Percentiles rank a stretch among this genome's conserved stretches.
phyloP scores from a whole-genome alignment of 2,329 filamentous ascomycete genomes.

The Neoarthrinium moseri region DNA sequence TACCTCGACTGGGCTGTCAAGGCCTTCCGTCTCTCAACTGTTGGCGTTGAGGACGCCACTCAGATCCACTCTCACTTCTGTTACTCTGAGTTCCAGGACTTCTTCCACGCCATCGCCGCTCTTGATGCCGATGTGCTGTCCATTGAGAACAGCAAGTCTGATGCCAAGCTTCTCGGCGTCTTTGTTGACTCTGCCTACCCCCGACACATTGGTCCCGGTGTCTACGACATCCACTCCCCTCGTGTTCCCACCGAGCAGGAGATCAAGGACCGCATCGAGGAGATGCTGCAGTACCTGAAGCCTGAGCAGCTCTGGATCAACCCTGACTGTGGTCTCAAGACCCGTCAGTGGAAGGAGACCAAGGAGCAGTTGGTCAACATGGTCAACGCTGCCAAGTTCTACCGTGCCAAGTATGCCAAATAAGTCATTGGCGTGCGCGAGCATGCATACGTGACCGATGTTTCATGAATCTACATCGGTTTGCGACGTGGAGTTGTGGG shows the following conservation, averaged over 20 bases:
- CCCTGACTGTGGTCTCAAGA: slow-evolving; percentile 99
- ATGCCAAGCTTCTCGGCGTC: slow-evolving; percentile 98
- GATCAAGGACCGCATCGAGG: slow-evolving; percentile 95
- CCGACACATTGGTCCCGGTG: slow-evolving; percentile 97
- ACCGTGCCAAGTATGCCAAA: slow-evolving; percentile 84
- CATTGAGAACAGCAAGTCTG: slow-evolving; percentile 99
- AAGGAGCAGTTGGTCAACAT: slow-evolving; percentile 95
- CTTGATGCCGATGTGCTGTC: slow-evolving; percentile 97
- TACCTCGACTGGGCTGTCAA: slow-evolving; percentile 98
- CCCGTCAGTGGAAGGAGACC: slow-evolving; percentile 96
- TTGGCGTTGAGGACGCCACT: slow-evolving; percentile 90
- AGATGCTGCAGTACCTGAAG: slow-evolving; percentile 98
- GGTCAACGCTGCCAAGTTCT: slow-evolving; percentile 97
- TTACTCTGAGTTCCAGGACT: slow-evolving; percentile 99
- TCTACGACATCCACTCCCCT: slow-evolving; percentile 99
- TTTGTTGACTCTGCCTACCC: slow-evolving; percentile 97
- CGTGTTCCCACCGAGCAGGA: slow-evolving; percentile 96
- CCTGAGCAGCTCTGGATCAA: slow-evolving; percentile 99
- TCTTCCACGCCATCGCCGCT: slow-evolving; percentile 99
- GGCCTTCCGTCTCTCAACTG: slow-evolving; percentile 94
- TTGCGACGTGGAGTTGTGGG: slow-evolving; percentile 17
- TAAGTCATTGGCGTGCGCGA: slow-evolving; percentile 33
- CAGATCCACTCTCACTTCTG: slow-evolving; percentile 99
- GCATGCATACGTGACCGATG: no score
- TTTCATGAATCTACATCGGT: no score